Evolutionary conservation across 495 filamentous ascomycete genomes (phyloP), one percentile per base, ranked within the genome.

Genomic region (Lasiosphaeria miniovina): DNA sequence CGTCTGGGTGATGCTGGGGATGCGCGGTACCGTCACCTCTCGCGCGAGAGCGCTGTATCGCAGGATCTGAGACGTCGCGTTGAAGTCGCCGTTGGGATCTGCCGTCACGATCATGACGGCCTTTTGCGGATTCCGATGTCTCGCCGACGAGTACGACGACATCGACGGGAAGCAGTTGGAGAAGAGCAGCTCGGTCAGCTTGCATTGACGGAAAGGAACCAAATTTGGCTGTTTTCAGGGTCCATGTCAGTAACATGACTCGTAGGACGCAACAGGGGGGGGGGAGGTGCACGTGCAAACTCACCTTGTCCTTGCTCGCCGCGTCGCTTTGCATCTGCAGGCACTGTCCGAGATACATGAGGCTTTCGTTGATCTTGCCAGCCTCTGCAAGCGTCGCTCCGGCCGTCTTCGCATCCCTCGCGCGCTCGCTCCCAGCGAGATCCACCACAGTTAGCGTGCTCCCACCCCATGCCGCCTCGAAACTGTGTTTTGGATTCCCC

Each of bases 271-370:
- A 24, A 2, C 24, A 24, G 24, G 24, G 24, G 24, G 24, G 33
- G 11, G 24, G 43, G 8, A 45, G 10, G 31, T 24, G 0, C 4
- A 4, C n/a, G 9, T n/a, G 3, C 11, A 48, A 48, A 54, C 76
- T 33, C 81, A 91, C 90, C 84, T 91, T 94, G 57, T 82, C 82
- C 54, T 85, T 84, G 60, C 84, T 85, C 40, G 84, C 86, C 43
- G 86, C 78, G 64, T 91, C 89, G 59, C 86, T 91, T 73, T 97
- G 95, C 86, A 96, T 90, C 71, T 98, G 94, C 64, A 98, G 78
- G 70, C 95, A 98, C 69, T 98, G 95, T 1, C 94, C 94, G 1
- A 98, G 84, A 71, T 96, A 97, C 95, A 98, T 98, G 67, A 98
- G 74, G 66, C 88, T 92, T 69, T 96, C 92, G 68, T 98, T 98